These are phyloP conservation scores for Xylaria sp. DNA, from an alignment of 2,329 filamentous ascomycete species.

Conservation along the genomic window DNA sequence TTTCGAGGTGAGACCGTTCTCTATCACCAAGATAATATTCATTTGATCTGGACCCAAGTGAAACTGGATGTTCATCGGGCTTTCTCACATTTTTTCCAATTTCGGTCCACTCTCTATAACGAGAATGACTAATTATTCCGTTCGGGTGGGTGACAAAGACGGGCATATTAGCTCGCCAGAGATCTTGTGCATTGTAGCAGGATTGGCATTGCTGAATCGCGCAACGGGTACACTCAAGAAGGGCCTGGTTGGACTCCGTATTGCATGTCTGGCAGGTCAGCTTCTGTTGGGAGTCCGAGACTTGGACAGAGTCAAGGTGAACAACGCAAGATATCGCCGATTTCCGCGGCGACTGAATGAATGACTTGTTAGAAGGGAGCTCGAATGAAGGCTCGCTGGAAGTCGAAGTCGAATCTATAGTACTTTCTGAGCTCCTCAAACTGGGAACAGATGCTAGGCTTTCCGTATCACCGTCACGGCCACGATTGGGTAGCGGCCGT, in stretches of 20 bases:
- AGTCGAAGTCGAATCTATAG: not conserved
- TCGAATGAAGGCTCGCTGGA: not conserved
- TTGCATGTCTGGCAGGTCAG: not conserved
- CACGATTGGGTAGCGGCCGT: too few species aligned
- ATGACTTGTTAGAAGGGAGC: not conserved
- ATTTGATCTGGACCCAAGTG: not conserved
- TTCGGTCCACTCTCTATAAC: too few species aligned
- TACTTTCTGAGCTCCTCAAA: not conserved
- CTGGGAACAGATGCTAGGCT: not conserved
- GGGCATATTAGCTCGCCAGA: not conserved
- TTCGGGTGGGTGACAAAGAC: too few species aligned
- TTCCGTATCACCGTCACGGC: not conserved
- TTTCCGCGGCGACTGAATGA: not conserved
- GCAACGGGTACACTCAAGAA: constrained; percentile 8
- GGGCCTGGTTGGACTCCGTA: not conserved
- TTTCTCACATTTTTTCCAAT: too few species aligned
- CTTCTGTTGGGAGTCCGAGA: not conserved
- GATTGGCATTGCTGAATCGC: not conserved
- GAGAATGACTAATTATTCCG: too few species aligned
- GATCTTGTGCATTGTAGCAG: not conserved
- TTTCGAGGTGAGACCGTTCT: not conserved
- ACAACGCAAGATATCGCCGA: not conserved
- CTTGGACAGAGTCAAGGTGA: not conserved
- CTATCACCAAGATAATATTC: too few species aligned
- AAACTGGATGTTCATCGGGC: too few species aligned